These are phyloP conservation scores for Microsporum audouinii DNA, from an alignment of 2,329 filamentous ascomycete genomes.

Conservation along the genomic window DNA sequence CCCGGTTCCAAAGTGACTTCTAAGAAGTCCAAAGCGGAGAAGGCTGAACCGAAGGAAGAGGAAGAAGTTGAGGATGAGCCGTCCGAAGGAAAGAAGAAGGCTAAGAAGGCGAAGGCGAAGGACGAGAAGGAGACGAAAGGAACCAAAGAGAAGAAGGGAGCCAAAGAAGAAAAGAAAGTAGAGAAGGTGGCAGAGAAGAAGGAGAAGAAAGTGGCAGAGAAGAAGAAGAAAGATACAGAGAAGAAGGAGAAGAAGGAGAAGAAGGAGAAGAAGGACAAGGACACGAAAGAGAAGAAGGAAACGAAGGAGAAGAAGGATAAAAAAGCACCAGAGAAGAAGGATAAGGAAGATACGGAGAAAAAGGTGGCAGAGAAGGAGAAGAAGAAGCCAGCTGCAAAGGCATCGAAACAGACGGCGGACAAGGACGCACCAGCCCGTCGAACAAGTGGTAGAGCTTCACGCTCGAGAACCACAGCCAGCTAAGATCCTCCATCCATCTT, in stretches of 20 bases:
- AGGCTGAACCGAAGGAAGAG: constrained; percentile 7
- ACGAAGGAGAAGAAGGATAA: constrained; percentile 13
- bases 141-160: constrained; percentile 10
- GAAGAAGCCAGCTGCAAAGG: constrained; percentile 16
- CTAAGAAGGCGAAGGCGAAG: neutral
- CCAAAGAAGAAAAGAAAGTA: constrained; percentile 13
- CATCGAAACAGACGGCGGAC: neutral
- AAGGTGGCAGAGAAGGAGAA: constrained; percentile 9
- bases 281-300: constrained; percentile 1
- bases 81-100: constrained; percentile 10
- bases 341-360: constrained; percentile 15
- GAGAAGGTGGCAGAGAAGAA: constrained; percentile 14
- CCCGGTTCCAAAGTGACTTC: constrained; percentile 5
- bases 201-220: constrained; percentile 7
- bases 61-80: constrained; percentile 4
- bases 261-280: neutral
- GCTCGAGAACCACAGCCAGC: neutral
- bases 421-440: neutral
- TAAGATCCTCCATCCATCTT: neutral
- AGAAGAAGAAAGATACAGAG: constrained; percentile 10
- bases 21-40: constrained; percentile 4
- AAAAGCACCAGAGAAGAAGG: constrained; percentile 12
- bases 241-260: constrained; percentile 16
- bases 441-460: neutral
- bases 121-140: constrained; percentile 11